Conservation (phyloP, 345 rosid species). For the Bruguiera parviflora region DNA sequence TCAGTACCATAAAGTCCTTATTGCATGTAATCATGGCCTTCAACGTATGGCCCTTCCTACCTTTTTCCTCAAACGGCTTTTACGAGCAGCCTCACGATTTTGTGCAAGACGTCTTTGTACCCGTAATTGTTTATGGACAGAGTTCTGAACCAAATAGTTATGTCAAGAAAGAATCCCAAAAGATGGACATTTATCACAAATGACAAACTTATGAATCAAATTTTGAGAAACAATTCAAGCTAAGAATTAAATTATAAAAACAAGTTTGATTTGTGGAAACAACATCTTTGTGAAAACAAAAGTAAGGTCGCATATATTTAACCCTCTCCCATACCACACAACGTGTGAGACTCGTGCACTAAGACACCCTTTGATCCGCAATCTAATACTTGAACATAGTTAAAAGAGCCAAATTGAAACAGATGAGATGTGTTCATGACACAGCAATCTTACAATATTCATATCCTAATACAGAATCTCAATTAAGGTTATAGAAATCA, state of each 20-base stretch:
- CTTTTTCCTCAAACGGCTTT: slow-evolving; percentile 94
- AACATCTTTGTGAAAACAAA: too few species aligned
- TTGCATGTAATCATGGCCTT: slow-evolving; percentile 1
- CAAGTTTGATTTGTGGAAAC: not conserved
- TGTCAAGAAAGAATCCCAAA: not conserved
- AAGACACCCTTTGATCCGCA: too few species aligned
- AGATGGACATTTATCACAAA: not conserved
- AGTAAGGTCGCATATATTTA: too few species aligned
- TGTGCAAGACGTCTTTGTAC: slow-evolving; percentile 91
- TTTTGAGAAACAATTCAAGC: not conserved
- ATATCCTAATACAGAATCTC: not conserved
- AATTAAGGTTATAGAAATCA: not conserved
- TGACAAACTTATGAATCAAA: not conserved
- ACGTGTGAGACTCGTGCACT: too few species aligned
- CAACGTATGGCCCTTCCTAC: slow-evolving; percentile 31
- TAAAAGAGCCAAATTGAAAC: not conserved
- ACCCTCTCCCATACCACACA: too few species aligned
- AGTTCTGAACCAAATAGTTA: slow-evolving; percentile 2
- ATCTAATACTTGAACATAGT: not conserved
- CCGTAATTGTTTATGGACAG: slow-evolving; percentile 31
- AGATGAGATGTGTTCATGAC: not conserved
- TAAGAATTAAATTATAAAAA: not conserved
- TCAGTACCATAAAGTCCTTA: slow-evolving; percentile 3
- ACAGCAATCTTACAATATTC: not conserved
- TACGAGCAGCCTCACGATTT: slow-evolving; percentile 97